Evolutionary conservation across 176 grass and related monocot genomes (phyloP), one percentile per base, ranked within the genome.

Genomic region (Zea luxurians): DNA sequence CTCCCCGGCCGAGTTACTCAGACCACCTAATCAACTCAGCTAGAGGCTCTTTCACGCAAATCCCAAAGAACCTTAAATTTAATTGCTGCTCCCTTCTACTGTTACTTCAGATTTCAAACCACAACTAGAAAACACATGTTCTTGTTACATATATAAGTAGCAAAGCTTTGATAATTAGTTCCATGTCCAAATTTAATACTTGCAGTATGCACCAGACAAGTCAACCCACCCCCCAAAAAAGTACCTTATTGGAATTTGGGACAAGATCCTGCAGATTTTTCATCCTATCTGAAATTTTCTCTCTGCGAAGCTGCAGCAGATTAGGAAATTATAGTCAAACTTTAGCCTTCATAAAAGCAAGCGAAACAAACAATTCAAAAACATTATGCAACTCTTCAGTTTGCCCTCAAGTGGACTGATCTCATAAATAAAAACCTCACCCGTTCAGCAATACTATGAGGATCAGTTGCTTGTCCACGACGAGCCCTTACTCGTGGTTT

Each of bases 401-500:
- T 73, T 77, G 9, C 67, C 17, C 5, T 16, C 48, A 77, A 61
- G 46, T 81, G 21, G 48, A 74, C 17, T 45, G 43, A 35, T 71
- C 8, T 59, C 17, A 81, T 6, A 20, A 61, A 48, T 11, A 75
- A 58, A 13, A 78, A 81, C 86, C 86, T 72, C 37, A 91, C 92
- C 82, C 92, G 87, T 75, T 94, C 92, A 75, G 89, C 92, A 80
- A 94, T 94, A 70, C 92, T 94, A 73, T 94, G 92, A 73, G 92
- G 92, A 64, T 94, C 92, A 78, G 89, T 94, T 42, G 92, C 89
- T 38, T 94, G 89, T 50, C 92, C 88, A 17, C 86, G 86, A n/a
- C 92, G 88, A 36, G 92, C 92, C 62, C 89, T 87, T 64, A 59
- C 73, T 4, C 89, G 86, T 64, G 89, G 92, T 59, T 94, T 94